Percentiles rank a stretch among this genome's conserved stretches.
These are phyloP conservation scores for Xylaria palmicola DNA, from an alignment of 495 filamentous ascomycete genomes.

Conservation along the genomic window DNA sequence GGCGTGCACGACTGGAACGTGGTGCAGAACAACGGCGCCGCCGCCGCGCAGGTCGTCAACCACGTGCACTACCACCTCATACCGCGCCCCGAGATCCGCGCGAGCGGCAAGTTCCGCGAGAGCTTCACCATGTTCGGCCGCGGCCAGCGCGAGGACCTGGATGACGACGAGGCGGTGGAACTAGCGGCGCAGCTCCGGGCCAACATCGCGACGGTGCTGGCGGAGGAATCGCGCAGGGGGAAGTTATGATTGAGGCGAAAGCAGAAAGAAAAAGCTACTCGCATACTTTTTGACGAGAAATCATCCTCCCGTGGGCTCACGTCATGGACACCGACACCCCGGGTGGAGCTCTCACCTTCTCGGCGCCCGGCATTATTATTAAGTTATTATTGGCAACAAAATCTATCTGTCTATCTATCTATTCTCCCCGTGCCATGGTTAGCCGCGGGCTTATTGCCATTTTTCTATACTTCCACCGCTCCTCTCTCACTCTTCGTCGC, in stretches of 20 bases:
- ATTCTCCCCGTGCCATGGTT: conserved; percentile 12
- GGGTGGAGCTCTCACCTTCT: too few species aligned
- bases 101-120: conserved; percentile 43
- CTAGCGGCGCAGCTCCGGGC: conserved; percentile 63
- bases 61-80: conserved; percentile 95
- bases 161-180: conserved; percentile 74
- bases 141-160: conserved; percentile 76
- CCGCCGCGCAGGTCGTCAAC: conserved; percentile 85
- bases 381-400: conserved; percentile 12
- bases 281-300: not conserved
- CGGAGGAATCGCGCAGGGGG: conserved; percentile 45
- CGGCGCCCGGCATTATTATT: conserved; percentile 14
- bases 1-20: conserved; percentile 82
- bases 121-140: conserved; percentile 82
- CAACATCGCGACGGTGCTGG: conserved; percentile 55
- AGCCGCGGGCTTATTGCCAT: conserved; percentile 6
- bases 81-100: conserved; percentile 60
- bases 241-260: too few species aligned
- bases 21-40: conserved; percentile 88
- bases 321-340: too few species aligned
- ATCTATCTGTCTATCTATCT: conserved; percentile 30
- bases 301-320: too few species aligned
- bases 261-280: not conserved
- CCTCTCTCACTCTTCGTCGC: conserved; percentile 66
- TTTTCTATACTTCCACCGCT: not conserved